Evolutionary conservation across 2,329 filamentous ascomycete species (phyloP).

Genomic region (Calonectria montana): DNA sequence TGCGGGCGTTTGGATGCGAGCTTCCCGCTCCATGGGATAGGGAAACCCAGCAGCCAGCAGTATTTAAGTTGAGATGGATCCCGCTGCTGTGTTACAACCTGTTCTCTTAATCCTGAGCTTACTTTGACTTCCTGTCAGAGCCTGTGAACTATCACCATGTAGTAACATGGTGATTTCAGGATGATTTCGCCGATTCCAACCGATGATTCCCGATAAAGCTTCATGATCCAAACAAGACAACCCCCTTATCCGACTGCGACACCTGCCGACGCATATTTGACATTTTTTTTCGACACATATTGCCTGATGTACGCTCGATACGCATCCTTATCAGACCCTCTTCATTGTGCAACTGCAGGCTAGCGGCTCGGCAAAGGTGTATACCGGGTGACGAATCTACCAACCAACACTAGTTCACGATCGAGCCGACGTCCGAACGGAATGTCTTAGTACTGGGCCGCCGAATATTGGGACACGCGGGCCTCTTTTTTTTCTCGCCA

Average conservation of each 20-base stretch:
- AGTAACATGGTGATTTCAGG: neutral
- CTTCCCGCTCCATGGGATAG: constrained; percentile 36
- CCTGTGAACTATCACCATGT: neutral
- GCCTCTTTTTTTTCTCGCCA: constrained; percentile 24
- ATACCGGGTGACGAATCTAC: constrained; percentile 12
- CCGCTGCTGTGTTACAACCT: constrained; percentile 1
- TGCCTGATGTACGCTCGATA: neutral
- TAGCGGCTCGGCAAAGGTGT: constrained; percentile 15
- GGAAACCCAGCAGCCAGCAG: constrained; percentile 28
- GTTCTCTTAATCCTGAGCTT: constrained; percentile 25
- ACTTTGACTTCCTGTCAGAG: constrained; percentile 22
- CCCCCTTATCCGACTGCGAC: neutral
- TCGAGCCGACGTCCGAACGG: neutral
- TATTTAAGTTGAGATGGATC: constrained; percentile 43
- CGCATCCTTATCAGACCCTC: constrained; percentile 18
- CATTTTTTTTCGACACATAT: neutral
- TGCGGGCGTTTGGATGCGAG: constrained; percentile 47
- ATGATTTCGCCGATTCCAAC: neutral
- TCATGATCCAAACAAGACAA: neutral
- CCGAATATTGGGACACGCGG: neutral
- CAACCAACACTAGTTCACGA: constrained; percentile 6
- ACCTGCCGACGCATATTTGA: neutral
- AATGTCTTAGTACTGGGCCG: constrained; percentile 17
- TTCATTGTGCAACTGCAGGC: neutral
- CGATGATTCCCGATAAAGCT: neutral